These are phyloP conservation scores for Diaporthe ilicicola DNA, from an alignment of 2,329 filamentous ascomycete genomes.

Conservation along the genomic window DNA sequence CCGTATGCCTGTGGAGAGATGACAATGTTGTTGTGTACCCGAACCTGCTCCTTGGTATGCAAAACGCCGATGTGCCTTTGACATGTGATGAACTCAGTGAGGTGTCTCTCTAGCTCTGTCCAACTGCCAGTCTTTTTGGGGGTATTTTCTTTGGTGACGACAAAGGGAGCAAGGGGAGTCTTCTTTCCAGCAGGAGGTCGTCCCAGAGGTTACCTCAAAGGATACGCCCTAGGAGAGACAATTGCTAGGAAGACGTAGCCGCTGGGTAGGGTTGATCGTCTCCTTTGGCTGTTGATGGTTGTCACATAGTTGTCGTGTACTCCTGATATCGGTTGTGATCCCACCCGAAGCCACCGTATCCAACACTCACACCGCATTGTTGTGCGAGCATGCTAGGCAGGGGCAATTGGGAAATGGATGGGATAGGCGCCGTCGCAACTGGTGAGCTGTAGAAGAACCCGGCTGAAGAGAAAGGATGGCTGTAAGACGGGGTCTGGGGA, in stretches of 20 bases:
- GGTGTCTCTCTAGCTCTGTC: constrained; percentile 41
- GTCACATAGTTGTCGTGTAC: constrained; percentile 88
- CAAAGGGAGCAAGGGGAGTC: constrained; percentile 19
- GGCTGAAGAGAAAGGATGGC: constrained; percentile 77
- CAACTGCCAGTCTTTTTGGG: constrained; percentile 28
- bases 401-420: constrained; percentile 68
- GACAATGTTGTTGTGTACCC: constrained; percentile 31
- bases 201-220: constrained; percentile 7
- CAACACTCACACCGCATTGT: constrained; percentile 82
- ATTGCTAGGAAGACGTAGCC: constrained; percentile 55
- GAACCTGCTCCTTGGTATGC: constrained; percentile 47
- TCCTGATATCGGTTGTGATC: constrained; percentile 76
- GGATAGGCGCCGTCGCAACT: constrained; percentile 74
- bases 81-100: constrained; percentile 41
- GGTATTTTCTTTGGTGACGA: constrained; percentile 38
- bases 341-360: constrained; percentile 85
- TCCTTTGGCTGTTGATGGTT: constrained; percentile 60
- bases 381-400: constrained; percentile 87
- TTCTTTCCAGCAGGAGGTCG: constrained; percentile 13
- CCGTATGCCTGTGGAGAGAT: constrained; percentile 33
- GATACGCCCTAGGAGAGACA: constrained; percentile 39
- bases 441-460: constrained; percentile 83
- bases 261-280: constrained; percentile 52
- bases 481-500: constrained; percentile 78
- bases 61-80: constrained; percentile 48